Conservation (phyloP, 2,329 filamentous ascomycete genomes). For the Colletotrichum chrysophilum region DNA sequence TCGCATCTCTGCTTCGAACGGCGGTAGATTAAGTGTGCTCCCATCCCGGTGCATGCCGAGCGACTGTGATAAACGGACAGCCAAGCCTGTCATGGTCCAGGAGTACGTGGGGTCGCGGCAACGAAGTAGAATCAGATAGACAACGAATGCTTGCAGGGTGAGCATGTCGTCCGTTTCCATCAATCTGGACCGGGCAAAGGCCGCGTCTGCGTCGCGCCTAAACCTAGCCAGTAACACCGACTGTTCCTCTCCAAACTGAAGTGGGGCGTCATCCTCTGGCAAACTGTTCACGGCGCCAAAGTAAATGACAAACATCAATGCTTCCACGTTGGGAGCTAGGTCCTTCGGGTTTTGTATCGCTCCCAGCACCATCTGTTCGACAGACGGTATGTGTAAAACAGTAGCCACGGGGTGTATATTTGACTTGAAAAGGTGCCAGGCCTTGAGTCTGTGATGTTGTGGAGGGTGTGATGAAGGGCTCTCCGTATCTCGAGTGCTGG, state of each 20-base stretch:
- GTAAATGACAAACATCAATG: background rate
- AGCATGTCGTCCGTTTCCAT: background rate
- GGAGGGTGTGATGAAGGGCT: background rate
- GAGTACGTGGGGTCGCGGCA: background rate
- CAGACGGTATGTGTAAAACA: background rate
- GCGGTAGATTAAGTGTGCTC: background rate
- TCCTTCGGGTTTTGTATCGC: background rate
- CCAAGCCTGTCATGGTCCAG: background rate
- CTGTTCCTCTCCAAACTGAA: background rate
- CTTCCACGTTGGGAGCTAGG: background rate
- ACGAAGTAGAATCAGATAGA: background rate
- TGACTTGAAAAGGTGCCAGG: background rate
- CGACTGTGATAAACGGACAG: background rate
- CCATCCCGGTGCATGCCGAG: background rate
- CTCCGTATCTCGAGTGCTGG: background rate
- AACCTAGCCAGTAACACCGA: background rate
- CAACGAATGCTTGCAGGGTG: background rate
- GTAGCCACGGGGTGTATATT: background rate
- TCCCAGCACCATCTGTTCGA: background rate
- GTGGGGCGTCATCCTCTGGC: background rate
- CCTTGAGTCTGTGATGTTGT: background rate
- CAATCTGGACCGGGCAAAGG: background rate
- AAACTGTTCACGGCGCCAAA: background rate
- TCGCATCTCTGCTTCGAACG: background rate
- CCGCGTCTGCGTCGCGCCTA: background rate